These are phyloP conservation scores for Carallia pectinifolia DNA, from an alignment of 345 rosid species.

Conservation along the genomic window DNA sequence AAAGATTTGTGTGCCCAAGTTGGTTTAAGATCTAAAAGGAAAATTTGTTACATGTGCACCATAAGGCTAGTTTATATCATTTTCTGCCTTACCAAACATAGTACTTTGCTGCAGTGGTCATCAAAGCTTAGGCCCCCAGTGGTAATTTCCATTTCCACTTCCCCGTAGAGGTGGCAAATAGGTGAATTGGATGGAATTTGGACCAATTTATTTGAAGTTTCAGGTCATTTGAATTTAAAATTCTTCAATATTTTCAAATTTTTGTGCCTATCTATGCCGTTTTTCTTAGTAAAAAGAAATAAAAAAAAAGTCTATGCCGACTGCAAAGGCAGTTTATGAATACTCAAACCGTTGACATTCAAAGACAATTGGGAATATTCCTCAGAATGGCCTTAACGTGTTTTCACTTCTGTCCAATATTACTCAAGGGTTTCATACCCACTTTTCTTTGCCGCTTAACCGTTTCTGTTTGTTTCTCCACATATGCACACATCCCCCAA, in stretches of 20 bases:
- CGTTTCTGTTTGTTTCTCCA: background rate
- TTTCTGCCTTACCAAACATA: background rate
- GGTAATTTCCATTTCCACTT: no score
- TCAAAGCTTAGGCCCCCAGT: background rate
- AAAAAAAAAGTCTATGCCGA: no score
- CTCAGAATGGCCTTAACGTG: conserved; percentile 37
- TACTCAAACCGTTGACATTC: conserved; percentile 32
- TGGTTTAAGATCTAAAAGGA: background rate
- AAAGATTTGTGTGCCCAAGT: background rate
- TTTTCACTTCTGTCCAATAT: conserved; percentile 24
- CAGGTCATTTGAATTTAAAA: no score
- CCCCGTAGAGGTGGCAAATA: no score
- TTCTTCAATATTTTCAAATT: no score
- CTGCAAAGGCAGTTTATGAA: no score
- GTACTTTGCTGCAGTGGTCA: background rate
- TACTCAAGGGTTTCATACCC: conserved; percentile 15
- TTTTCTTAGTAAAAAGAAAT: no score
- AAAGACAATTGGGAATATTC: conserved; percentile 9
- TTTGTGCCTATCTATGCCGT: no score
- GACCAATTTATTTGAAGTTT: no score
- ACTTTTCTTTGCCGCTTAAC: background rate
- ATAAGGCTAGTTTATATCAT: no score
- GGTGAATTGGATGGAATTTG: no score
- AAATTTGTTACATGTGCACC: background rate
- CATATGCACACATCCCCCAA: background rate